These are phyloP conservation scores for Fusarium sp. DNA, from an alignment of 2,329 filamentous ascomycete genomes.

Conservation along the genomic window DNA sequence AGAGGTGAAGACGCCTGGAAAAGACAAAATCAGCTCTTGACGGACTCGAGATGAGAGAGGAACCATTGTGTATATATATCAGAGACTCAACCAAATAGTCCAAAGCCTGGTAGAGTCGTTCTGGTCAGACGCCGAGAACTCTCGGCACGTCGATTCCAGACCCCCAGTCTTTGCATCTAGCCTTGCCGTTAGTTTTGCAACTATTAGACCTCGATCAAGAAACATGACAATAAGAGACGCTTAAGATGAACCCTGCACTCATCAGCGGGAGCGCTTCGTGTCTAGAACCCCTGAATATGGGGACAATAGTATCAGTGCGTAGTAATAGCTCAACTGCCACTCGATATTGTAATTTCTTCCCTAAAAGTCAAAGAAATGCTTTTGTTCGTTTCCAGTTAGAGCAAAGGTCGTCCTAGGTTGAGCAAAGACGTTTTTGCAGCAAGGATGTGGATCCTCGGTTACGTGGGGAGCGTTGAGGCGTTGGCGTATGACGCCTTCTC, in stretches of 20 bases:
- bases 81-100: not conserved
- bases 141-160: slow-evolving; percentile 32
- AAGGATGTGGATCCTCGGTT: slow-evolving; percentile 10
- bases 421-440: slow-evolving; percentile 2
- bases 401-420: not conserved
- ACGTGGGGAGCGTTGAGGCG: slow-evolving; percentile 27
- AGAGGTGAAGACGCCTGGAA: slow-evolving; percentile 18
- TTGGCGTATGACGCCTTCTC: slow-evolving; percentile 25
- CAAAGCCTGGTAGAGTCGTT: not conserved
- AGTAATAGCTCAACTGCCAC: slow-evolving; percentile 7
- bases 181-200: slow-evolving; percentile 1
- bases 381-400: slow-evolving; percentile 5
- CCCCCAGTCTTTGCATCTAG: slow-evolving; percentile 24
- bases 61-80: slow-evolving; percentile 20
- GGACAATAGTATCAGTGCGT: slow-evolving; percentile 4
- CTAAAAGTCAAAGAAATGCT: not conserved
- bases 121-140: slow-evolving; percentile 23
- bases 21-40: slow-evolving; percentile 9
- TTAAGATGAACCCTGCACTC: slow-evolving; percentile 11
- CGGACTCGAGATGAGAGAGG: not conserved
- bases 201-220: slow-evolving; percentile 8
- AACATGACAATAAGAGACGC: slow-evolving; percentile 9
- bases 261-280: slow-evolving; percentile 16
- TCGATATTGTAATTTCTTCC: slow-evolving; percentile 10
- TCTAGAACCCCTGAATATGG: slow-evolving; percentile 17